Evolutionary conservation across 495 filamentous ascomycete genomes (phyloP), one percentile per base, ranked within the genome.

Genomic region (Corynascus novoguineensis): DNA sequence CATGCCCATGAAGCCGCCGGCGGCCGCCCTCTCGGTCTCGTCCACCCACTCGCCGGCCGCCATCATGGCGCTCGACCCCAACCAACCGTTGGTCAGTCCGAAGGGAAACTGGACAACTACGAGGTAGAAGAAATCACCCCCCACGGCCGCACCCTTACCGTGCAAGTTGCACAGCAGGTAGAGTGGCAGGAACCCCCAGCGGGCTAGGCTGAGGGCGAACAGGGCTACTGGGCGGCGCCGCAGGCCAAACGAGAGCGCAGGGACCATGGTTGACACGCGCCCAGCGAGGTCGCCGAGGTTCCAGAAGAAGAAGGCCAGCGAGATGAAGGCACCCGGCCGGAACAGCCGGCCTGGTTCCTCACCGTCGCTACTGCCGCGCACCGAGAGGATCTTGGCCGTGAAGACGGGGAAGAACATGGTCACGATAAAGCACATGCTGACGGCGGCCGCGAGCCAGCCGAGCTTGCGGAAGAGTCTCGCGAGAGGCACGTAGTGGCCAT

Each of bases 391-490:
- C 64, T 85, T 79, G 50, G 86, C 80, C 0, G 93, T 97, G 73
- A 90, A 96, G 40, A 97, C 88, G 0, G 93, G 93, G 71, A 91
- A 97, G 59, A 90, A 81, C 95, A 98, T 97, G 32, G 92, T 90
- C 25, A 95, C 71, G 38, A 75, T 70, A 66, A 96, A 97, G 65
- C 83, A 88, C 48, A 89, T 60, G 68, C 88, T 89, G 22, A 96
- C 83, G 0, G 88, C 77, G 31, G 76, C 69, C 1, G 88, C 77
- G 12, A 88, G 71, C 78, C 83, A 91, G 62, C 78, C 80, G 27
- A 97, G 77, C 63, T 95, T 95, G 38, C 73, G 68, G 67, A 90
- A 82, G 14, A 96, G 78, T 0, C 71, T 76, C 63, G 74, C 72
- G 56, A 96, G 78, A 57, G 83, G 75, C 25, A 96, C 80, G 8